Evolutionary conservation across 805 yeast genomes (phyloP), one percentile per base, ranked within the genome.

Genomic region (Kazachstania viticola): DNA sequence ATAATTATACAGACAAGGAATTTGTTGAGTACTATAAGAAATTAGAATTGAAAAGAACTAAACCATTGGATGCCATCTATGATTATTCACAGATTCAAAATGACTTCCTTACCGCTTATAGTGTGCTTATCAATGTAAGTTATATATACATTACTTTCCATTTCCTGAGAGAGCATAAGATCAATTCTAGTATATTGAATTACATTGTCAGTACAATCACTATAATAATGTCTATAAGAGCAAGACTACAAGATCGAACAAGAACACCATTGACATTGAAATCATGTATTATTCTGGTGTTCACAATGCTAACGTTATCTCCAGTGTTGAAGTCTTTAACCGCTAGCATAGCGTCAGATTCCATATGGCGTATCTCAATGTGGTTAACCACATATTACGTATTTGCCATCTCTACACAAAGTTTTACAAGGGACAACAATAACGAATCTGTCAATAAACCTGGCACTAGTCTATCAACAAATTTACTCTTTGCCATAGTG

Each of bases 301-400:
- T 87, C 36, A 70, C 81, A 3, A 60, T 87, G 25, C 61, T 84
- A 26, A 75, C 91, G 1, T 62, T 88, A 27, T 80, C 96, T 0
- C 98, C 98, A 0, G 88, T 91, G 1, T 66, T 91, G 30, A 79
- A 82, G 44, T 84, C 95, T 0, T 64, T 91, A 27, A 84, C 95
- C 0, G 73, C 75, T 45, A 79, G 95, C 0, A 84, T 95, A 0
- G 74, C 95, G 0, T 79, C 91, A 0, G 97, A 91, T 59, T 83
- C 95, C 12, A 84, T 91, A 37, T 88, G 97, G 96, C 85, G 94
- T 0, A 56, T 91, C 4, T 73, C 93, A 6, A 74, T 78, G 29
- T 79, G 95, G 75, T 61, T 91, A 12, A 75, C 81, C 21, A 44
- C 83, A 9, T 60, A 75, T 27, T 84, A 84, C 45, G 59, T 85